These are phyloP conservation scores for Bipolaris sorokiniana DNA, from an alignment of 2,329 filamentous ascomycete species.

Conservation along the genomic window DNA sequence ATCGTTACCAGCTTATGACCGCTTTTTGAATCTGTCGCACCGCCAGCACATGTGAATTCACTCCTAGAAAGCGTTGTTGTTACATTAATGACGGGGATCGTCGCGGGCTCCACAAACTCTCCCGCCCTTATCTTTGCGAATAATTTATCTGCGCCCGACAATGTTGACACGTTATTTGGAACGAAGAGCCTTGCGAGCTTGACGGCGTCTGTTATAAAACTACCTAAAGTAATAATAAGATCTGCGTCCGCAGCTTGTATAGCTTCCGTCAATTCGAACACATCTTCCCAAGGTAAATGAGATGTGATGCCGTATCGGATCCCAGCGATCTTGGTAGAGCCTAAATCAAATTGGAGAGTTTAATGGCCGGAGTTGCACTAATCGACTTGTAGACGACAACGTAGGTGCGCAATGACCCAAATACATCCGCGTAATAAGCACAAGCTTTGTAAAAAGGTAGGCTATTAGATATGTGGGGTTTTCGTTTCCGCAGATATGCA, in stretches of 20 bases:
- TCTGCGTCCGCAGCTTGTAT: neutral
- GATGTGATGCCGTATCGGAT: neutral
- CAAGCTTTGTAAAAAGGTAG: neutral
- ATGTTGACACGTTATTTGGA: neutral
- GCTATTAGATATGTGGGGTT: neutral
- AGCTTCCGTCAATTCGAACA: neutral
- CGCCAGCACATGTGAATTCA: neutral
- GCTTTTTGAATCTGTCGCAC: neutral
- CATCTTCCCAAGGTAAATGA: neutral
- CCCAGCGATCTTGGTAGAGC: neutral
- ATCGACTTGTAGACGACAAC: neutral
- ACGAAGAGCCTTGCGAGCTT: neutral
- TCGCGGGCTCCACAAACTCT: neutral
- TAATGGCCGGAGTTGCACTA: neutral
- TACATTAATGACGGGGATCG: neutral
- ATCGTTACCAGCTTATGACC: neutral
- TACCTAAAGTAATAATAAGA: neutral
- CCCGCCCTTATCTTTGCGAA: neutral
- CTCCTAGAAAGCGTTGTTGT: neutral
- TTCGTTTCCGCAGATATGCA: neutral
- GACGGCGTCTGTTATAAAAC: neutral
- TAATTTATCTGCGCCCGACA: neutral
- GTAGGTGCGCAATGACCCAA: neutral
- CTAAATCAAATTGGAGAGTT: neutral
- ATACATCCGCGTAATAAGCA: neutral